Base-by-base conservation (phyloP, 176 grass and related monocot genomes). In the Zea luxurians region DNA sequence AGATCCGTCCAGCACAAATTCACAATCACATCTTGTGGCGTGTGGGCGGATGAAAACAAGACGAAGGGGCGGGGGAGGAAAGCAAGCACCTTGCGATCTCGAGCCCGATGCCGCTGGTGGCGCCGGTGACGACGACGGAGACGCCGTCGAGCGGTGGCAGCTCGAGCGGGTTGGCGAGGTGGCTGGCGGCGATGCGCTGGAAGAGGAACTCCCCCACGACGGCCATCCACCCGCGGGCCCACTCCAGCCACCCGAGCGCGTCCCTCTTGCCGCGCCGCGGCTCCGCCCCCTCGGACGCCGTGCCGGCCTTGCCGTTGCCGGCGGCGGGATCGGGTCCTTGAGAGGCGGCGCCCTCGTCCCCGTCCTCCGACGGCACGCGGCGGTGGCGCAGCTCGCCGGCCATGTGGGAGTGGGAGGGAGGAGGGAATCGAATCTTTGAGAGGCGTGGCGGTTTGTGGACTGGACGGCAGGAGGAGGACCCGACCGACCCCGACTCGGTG, bases 101-200 rank as follows among this genome's bases (percentile, higher is more conserved):
- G 75, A 99, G 85, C 38, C 96, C 96, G 73, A 95, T 95, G 69
- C 96, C 96, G 68, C 92, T 94, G 83, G 96, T 99, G 81, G 89
- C 89, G 57, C 96, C 92, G 42, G 92, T 99, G 74, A 95, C 87
- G 61, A 92, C 13, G 73, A 82, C 15, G 78, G 92, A 92, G 78
- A 86, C 66, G 48, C 90, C 96, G 3, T 95, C 88, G 17, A 99
- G 89, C 35, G 85, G 96, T 37, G 91, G 88, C 42, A 99, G 58
- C 12, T 87, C 74, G 49, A 99, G 83, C 18, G 96, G 96, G 58
- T 95, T 94, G 62, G 93, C 83, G 12, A 99, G 83, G 78, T 95
- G 90, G 89, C 96, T 99, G 49, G 96, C 96, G 15, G 86, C 92
- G 85, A 99, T 99, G 71, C 96, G 90, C 87, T 99, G 92, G 88